Evolutionary conservation across 169 alveolate genomes (phyloP), one percentile per base, ranked within the genome.

Genomic region (Eimeria praecox): DNA sequence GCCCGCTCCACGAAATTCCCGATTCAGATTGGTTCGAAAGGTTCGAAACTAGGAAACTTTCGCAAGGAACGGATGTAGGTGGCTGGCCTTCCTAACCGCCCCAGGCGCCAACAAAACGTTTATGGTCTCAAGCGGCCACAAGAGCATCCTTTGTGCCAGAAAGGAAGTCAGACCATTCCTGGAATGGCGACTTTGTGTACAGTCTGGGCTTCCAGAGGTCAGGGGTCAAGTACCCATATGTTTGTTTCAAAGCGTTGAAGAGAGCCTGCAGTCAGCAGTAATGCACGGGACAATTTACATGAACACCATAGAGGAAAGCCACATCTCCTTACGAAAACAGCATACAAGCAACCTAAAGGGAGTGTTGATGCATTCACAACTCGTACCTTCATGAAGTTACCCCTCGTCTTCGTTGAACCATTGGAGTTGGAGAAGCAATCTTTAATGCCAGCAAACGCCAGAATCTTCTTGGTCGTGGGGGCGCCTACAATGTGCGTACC

Each of bases 401-500:
- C 99, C 96, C 99, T 98, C 40, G 99, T 99, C 97, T 99, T 99
- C 93, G 99, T 99, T 96, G 99, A 98, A 75, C 99, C 99, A 90
- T 98, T 97, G 83, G 99, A 98, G 95, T 98, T 98, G 40, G 99
- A 98, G 98, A 99, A 99, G 98, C 99, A 98, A 97, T 99, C 99
- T 97, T 98, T 97, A 85, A 99, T 99, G 89, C 99, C 99, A 75
- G 99, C 99, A 98, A 99, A 99, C 66, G 98, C 86, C 75, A 99
- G 97, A 97, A 99, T 98, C 96, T 99, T 99, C 99, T 99, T 99
- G 44, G 99, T 98, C 69, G 99, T 98, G 86, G 99, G 99, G 30
- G 99, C 99, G 87, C 99, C 99, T 87, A 99, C 99, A 96, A 99
- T 99, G 86, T 99, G 99, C 40, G 99, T 99, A 95, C 99, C 99